Conservation (phyloP, 352 stramenopile genomes). For the Phytophthora sansomeana region DNA sequence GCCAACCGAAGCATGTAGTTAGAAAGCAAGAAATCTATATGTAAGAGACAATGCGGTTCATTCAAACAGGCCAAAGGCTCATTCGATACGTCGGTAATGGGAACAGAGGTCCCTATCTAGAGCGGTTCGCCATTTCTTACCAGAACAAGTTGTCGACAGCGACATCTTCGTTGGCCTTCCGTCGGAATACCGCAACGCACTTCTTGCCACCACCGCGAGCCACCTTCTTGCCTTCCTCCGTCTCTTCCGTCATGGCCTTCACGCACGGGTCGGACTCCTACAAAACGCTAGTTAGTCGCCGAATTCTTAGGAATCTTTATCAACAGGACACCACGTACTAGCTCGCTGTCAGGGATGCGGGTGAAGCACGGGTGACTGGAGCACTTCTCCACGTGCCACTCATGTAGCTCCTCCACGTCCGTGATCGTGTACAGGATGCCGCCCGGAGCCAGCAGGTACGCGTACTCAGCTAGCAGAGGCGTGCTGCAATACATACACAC, state of each 20-base stretch:
- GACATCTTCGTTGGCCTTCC: constrained; percentile 70
- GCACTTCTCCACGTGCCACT: constrained; percentile 97
- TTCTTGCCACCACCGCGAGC: constrained; percentile 91
- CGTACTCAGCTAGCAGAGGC: constrained; percentile 97
- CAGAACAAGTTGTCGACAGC: constrained; percentile 72
- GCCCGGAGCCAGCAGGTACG: constrained; percentile 93
- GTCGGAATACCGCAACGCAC: constrained; percentile 86
- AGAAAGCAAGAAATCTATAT: constrained; percentile 26
- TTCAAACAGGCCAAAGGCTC: constrained; percentile 26
- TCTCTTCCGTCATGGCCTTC: constrained; percentile 96
- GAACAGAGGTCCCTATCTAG: constrained; percentile 4
- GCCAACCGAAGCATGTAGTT: constrained; percentile 23
- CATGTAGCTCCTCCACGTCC: constrained; percentile 98
- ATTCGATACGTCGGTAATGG: neutral
- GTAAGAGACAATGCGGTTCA: constrained; percentile 39
- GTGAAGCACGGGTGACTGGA: constrained; percentile 94
- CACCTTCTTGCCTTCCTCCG: constrained; percentile 99
- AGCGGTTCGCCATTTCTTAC: constrained; percentile 36
- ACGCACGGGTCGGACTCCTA: constrained; percentile 93
- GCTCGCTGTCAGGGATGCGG: constrained; percentile 86
- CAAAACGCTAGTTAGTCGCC: neutral
- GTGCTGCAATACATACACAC: constrained; percentile 52
- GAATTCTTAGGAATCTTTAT: neutral
- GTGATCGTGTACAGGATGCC: constrained; percentile 99
- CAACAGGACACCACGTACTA: constrained; percentile 51